phyloP scores from a whole-genome alignment of 176 grass and related monocot genomes.

The Typha latifolia region DNA sequence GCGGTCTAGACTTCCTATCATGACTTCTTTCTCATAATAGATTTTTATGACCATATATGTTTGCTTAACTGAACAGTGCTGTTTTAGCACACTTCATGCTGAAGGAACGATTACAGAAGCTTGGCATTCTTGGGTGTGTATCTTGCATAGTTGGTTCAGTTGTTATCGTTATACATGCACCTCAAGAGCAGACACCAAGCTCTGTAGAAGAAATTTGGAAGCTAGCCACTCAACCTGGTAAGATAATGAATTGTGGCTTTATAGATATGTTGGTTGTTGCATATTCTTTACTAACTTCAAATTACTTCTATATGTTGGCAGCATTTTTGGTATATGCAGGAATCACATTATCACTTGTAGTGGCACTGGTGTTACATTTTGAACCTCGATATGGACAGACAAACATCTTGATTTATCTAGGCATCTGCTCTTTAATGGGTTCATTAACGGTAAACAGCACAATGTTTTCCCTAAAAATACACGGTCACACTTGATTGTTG shows the following conservation, averaged over 20 bases:
- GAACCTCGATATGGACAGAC: slow-evolving; percentile 87
- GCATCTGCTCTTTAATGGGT: slow-evolving; percentile 91
- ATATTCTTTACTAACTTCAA: slow-evolving; percentile 10
- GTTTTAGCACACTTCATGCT: slow-evolving; percentile 79
- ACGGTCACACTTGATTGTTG: slow-evolving; percentile 3
- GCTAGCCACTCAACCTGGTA: slow-evolving; percentile 84
- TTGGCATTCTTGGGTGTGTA: slow-evolving; percentile 78
- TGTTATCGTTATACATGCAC: slow-evolving; percentile 84
- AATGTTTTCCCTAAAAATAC: slow-evolving; percentile 1
- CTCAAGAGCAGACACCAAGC: slow-evolving; percentile 56
- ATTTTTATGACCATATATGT: slow-evolving; percentile 7
- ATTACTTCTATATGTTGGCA: slow-evolving; percentile 19
- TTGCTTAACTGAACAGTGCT: slow-evolving; percentile 32
- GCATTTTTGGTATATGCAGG: slow-evolving; percentile 65
- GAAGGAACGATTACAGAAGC: slow-evolving; percentile 64
- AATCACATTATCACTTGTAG: slow-evolving; percentile 46
- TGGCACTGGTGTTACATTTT: slow-evolving; percentile 48
- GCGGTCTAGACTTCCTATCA: neutral
- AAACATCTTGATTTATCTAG: slow-evolving; percentile 86
- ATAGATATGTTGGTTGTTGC: too few relatives aligned
- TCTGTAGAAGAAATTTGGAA: slow-evolving; percentile 89
- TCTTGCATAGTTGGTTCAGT: slow-evolving; percentile 91
- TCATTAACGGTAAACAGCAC: slow-evolving; percentile 67
- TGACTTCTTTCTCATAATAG: neutral
- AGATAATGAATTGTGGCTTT: neutral